These are phyloP conservation scores for Paragyromitra xinjiangensis DNA, from an alignment of 495 filamentous ascomycete genomes.

Conservation along the genomic window DNA sequence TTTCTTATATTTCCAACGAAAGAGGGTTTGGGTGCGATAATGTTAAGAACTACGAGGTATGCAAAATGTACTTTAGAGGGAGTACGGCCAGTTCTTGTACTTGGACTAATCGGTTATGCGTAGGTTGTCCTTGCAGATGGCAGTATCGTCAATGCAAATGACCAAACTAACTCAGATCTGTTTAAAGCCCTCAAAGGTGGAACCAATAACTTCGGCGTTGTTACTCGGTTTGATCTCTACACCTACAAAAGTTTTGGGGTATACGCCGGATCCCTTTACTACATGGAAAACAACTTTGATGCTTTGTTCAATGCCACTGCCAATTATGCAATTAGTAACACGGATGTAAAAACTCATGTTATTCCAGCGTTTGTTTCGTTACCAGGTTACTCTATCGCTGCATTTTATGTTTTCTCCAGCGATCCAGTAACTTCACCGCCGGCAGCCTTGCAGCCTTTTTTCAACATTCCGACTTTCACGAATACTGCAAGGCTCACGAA, in stretches of 20 bases:
- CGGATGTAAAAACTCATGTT: conserved; percentile 25
- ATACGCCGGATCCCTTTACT: conserved; percentile 9
- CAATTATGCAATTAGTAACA: conserved; percentile 15
- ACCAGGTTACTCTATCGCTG: neutral
- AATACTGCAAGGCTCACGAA: conserved; percentile 12
- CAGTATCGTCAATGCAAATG: conserved; percentile 63
- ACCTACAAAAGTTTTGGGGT: conserved; percentile 15
- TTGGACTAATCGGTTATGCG: neutral
- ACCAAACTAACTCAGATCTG: conserved; percentile 61
- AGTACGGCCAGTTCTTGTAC: neutral
- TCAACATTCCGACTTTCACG: conserved; percentile 15
- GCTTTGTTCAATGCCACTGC: conserved; percentile 10
- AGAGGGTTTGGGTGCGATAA: conserved; percentile 33
- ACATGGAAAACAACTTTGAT: conserved; percentile 15
- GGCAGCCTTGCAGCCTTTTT: conserved; percentile 11
- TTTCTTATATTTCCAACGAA: conserved; percentile 28
- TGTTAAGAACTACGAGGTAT: conserved; percentile 49
- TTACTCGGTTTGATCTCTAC: conserved; percentile 49
- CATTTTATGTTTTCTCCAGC: conserved; percentile 13
- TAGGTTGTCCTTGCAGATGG: conserved; percentile 63
- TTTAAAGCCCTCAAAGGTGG: conserved; percentile 67
- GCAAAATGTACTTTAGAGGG: neutral
- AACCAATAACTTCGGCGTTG: conserved; percentile 62
- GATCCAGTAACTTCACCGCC: conserved; percentile 4
- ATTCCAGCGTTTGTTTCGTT: conserved; percentile 15